These are phyloP conservation scores for Penicillium pulvis DNA, from an alignment of 495 filamentous ascomycete species.

Conservation along the genomic window DNA sequence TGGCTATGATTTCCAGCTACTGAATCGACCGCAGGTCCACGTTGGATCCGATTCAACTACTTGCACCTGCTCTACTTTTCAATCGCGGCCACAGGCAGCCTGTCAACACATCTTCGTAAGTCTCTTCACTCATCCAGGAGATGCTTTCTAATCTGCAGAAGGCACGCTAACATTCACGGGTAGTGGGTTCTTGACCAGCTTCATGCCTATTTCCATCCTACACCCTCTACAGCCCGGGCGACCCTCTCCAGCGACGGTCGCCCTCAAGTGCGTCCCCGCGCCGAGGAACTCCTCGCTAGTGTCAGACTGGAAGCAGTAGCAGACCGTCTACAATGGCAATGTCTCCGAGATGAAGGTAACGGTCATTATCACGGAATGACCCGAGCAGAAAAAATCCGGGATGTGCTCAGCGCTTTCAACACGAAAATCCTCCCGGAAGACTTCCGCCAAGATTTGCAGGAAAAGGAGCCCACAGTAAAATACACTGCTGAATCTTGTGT, in stretches of 20 bases:
- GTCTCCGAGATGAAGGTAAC: slow-evolving; percentile 28
- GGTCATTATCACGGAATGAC: slow-evolving; percentile 32
- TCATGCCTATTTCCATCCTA: slow-evolving; percentile 35
- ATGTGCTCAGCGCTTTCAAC: slow-evolving; percentile 55
- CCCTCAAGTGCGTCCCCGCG: slow-evolving; percentile 33
- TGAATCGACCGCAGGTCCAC: slow-evolving; percentile 37
- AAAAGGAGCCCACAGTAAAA: slow-evolving; percentile 21
- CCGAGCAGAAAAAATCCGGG: slow-evolving; percentile 44
- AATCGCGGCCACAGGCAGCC: slow-evolving; percentile 32
- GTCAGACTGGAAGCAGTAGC: slow-evolving; percentile 40
- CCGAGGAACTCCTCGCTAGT: slow-evolving; percentile 42
- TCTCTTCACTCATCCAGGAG: not conserved
- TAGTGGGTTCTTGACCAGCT: slow-evolving; percentile 53
- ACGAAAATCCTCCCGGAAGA: slow-evolving; percentile 45
- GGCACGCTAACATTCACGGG: slow-evolving; percentile 1
- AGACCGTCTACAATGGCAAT: slow-evolving; percentile 42
- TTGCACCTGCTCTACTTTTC: slow-evolving; percentile 44
- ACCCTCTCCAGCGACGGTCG: slow-evolving; percentile 38
- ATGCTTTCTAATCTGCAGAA: not conserved
- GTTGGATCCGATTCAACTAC: slow-evolving; percentile 30
- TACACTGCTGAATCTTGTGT: slow-evolving; percentile 47
- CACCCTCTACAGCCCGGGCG: slow-evolving; percentile 29
- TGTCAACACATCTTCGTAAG: slow-evolving; percentile 53
- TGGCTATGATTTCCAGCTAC: slow-evolving; percentile 42
- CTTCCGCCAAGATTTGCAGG: slow-evolving; percentile 44